Conservation (phyloP, 2,329 filamentous ascomycete species). For the Penicillium sp. region DNA sequence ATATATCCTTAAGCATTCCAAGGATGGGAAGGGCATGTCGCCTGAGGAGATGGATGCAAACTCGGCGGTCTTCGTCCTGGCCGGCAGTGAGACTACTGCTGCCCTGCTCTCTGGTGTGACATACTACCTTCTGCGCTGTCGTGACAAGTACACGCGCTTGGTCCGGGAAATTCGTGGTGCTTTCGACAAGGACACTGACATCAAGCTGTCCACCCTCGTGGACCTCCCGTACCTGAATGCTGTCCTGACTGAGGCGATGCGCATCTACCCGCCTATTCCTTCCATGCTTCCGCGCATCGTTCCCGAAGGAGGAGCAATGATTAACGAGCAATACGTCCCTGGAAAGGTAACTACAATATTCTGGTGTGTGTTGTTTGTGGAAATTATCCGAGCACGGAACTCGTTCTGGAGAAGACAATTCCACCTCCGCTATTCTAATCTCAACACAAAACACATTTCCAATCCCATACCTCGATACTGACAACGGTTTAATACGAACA, state of each 20-base stretch:
- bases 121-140: slow-evolving; percentile 25
- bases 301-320: slow-evolving; percentile 27
- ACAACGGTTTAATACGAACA: not conserved
- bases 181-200: slow-evolving; percentile 21
- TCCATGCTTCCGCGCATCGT: slow-evolving; percentile 32
- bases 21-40: slow-evolving; percentile 15
- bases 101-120: slow-evolving; percentile 20
- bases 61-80: slow-evolving; percentile 23
- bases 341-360: slow-evolving; percentile 18
- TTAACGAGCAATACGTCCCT: slow-evolving; percentile 26
- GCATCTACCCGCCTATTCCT: slow-evolving; percentile 29
- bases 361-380: not conserved
- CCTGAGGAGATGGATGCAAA: slow-evolving; percentile 23
- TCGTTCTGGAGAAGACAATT: not conserved
- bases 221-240: slow-evolving; percentile 26
- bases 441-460: not conserved
- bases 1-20: slow-evolving; percentile 22
- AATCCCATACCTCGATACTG: not conserved
- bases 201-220: slow-evolving; percentile 15
- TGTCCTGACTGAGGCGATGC: slow-evolving; percentile 25
- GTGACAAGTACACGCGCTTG: slow-evolving; percentile 18
- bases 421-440: not conserved
- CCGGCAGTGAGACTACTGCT: slow-evolving; percentile 28
- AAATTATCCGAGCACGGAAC: not conserved
- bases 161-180: slow-evolving; percentile 25